phyloP scores from a whole-genome alignment of 208 protist genomes.

The Acanthamoeba triangularis region DNA sequence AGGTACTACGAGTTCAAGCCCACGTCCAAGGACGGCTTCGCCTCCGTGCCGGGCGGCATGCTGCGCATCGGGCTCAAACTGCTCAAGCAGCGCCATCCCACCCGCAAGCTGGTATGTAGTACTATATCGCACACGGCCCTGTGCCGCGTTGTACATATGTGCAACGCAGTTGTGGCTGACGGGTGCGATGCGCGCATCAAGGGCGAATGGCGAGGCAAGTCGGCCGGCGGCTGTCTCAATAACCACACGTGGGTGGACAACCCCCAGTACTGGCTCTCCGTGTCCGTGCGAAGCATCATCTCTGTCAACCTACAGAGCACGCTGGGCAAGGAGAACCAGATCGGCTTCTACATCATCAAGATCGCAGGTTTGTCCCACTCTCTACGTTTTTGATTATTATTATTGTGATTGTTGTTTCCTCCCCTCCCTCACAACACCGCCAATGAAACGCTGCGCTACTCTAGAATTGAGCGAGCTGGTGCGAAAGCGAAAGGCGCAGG shows the following conservation, averaged over 20 bases:
- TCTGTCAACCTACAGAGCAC: constrained; percentile 68
- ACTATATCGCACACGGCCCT: not conserved
- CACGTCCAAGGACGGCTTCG: not conserved
- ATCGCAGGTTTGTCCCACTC: constrained; percentile 48
- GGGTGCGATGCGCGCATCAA: not conserved
- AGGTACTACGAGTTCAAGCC: constrained; percentile 44
- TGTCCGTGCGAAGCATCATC: constrained; percentile 55
- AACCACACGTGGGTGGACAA: constrained; percentile 66
- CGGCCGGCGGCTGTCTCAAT: constrained; percentile 47
- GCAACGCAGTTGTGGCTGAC: not conserved
- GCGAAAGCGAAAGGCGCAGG: constrained; percentile 58
- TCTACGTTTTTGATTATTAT: not conserved
- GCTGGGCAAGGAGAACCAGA: constrained; percentile 25
- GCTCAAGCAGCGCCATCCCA: constrained; percentile 56
- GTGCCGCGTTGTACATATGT: not conserved
- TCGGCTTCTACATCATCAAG: constrained; percentile 75
- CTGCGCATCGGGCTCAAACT: constrained; percentile 61
- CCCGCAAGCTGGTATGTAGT: not conserved
- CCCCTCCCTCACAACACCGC: not conserved
- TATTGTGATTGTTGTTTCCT: not conserved
- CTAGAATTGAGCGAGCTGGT: constrained; percentile 60
- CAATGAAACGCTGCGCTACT: too few relatives aligned
- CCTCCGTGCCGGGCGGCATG: not conserved
- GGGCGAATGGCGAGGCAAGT: constrained; percentile 68
- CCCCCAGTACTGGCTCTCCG: constrained; percentile 57